Base-by-base conservation (phyloP, 75 land plant genomes). In the Selaginella tamariscina region DNA sequence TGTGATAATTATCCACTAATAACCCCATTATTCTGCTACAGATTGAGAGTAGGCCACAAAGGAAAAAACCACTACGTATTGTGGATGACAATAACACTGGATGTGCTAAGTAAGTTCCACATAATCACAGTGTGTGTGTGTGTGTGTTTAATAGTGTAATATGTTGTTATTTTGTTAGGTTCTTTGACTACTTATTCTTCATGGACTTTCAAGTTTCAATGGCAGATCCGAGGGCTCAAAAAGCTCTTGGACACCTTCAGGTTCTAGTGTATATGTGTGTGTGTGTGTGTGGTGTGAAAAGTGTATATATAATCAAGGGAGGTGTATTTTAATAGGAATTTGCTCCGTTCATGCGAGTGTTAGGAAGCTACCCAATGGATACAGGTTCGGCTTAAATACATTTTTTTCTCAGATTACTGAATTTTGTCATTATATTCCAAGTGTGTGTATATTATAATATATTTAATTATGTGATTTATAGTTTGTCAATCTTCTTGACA, bases 171-270 rank as follows among this genome's bases (percentile, higher is more conserved):
- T 27, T 70, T 30, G 54, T 57, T 83, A 93, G 95, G 75, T 87
- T 82, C 65, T 94, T 90, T 67, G 86, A 87, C 56, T 89, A 87
- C 68, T 82, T 90, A 20, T 94, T 90, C 73, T 90, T 87, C 75
- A 81, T 94, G 33, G 98, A 94, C 71, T 94, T 94, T 76, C 95
- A 94, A 78, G 98, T 91, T 59, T 90, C 98, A 39, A 87, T 90
- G 98, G 98, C 96, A 56, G 81, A 84, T 30, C 66, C 55, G 32
- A 81, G 77, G 24, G 82, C 98, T 49, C 88, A 89, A 68, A 94
- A 94, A 76, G 98, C 98, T 55, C 83, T 94, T 22, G 72, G 84
- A 27, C 78, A 94, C 69, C 54, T 93, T n/a, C 76, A 86, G 87
- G 97, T 91, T 30, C 30, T 39, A 39, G 15, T 5, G 49, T 39